These are phyloP conservation scores for Conringia planisiliqua DNA, from an alignment of 345 rosid genomes.

Conservation along the genomic window DNA sequence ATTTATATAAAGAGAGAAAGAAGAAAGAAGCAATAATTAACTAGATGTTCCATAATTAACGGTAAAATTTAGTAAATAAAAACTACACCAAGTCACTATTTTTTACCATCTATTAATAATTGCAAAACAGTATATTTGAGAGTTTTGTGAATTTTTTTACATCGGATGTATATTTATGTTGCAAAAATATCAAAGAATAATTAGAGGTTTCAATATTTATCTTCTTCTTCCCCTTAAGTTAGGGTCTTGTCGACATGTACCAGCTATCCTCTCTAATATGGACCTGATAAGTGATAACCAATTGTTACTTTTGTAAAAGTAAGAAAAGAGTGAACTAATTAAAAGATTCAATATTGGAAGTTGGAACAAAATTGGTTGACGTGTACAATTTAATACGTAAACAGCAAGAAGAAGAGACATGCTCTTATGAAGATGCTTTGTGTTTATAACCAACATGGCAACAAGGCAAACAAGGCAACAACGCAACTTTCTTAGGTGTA, in stretches of 20 bases:
- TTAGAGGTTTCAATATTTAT: background rate
- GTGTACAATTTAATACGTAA: background rate
- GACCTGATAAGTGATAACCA: background rate
- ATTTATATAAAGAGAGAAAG: background rate
- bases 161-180: background rate
- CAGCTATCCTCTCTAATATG: background rate
- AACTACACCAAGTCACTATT: background rate
- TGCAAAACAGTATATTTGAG: background rate
- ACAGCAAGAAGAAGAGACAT: no score
- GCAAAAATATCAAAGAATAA: background rate
- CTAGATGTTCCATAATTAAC: background rate
- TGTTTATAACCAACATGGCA: background rate
- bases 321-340: background rate
- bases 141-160: background rate
- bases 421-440: background rate
- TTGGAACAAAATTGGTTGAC: background rate
- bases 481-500: background rate
- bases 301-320: background rate
- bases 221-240: background rate
- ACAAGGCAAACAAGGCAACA: background rate
- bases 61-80: background rate
- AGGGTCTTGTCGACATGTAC: background rate
- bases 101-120: background rate
- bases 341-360: background rate
- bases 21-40: background rate